Base-by-base conservation (phyloP, 2,329 filamentous ascomycete genomes). In the Aspergillus persii region DNA sequence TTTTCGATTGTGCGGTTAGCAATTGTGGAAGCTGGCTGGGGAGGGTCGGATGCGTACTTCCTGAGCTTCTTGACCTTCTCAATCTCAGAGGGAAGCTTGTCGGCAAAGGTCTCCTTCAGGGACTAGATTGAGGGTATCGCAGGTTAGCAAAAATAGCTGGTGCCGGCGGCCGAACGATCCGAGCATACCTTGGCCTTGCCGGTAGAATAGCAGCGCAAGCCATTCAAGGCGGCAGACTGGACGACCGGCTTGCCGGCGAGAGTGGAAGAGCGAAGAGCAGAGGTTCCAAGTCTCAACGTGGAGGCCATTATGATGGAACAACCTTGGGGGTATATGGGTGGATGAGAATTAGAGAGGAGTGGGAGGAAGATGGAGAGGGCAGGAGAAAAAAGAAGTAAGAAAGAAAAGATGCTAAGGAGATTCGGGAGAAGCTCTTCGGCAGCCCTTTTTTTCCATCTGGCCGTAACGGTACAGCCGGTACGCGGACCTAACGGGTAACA, bases 41-140 rank as follows among this genome's bases (percentile, higher is more conserved):
- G 27, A 7, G 48, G 27, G 59, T 52, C 48, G 33, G 53, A 49
- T 54, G 81, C 89, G 78, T 84, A 96, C 92, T 97, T 97, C 80
- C 92, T 88, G 75, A 99, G 89, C 80, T 92, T 88, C 91, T 99
- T 99, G 85, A 99, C 92, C 87, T 98, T 91, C 83, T 99, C 95
- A 76, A 97, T 89, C 87, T 98, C 96, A 79, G 89, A 92, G 71
- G 95, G 95, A 65, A 99, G 85, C 75, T 94, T 89, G 79, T 95
- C 93, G 77, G 94, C 94, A 80, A 99, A 98, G 77, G 92, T 94
- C 80, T 99, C 95, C 86, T 99, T 99, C 77, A 99, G 83, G 70
- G 92, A 92, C 95, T 99, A 70, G 57, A 61, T 23, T 18, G 12
- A 55, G 66, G 66, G 54, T 51, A 30, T 53, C 23, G n/a, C 61